Percentiles rank a stretch among this genome's conserved stretches.
phyloP scores from a whole-genome alignment of 306 rosid species.

The Trifolium repens region DNA sequence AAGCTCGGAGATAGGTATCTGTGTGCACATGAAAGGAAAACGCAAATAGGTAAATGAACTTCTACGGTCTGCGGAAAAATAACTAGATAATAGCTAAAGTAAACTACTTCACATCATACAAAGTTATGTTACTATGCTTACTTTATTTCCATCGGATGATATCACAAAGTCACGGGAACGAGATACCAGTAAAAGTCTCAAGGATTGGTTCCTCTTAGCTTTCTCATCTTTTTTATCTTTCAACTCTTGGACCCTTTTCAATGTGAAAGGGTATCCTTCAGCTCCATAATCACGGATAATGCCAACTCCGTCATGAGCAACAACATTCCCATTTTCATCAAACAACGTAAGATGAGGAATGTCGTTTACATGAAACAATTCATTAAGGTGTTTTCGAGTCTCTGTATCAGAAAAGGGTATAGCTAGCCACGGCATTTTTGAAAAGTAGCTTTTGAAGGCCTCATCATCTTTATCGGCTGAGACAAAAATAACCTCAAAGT shows the following conservation, averaged over 20 bases:
- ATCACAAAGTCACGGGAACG: constrained; percentile 59
- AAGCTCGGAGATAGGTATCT: too few relatives aligned
- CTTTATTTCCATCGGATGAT: constrained; percentile 60
- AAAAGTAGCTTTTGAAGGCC: constrained; percentile 60
- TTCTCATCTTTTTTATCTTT: constrained; percentile 51
- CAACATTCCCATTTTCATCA: constrained; percentile 59
- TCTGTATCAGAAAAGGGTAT: constrained; percentile 69
- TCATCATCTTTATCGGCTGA: constrained; percentile 63
- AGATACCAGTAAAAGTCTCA: constrained; percentile 57
- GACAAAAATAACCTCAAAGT: constrained; percentile 63
- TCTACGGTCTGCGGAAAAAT: constrained; percentile 2
- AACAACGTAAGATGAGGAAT: constrained; percentile 67
- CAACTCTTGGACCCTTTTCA: constrained; percentile 56
- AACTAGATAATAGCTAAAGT: constrained; percentile 1
- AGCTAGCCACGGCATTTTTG: constrained; percentile 87
- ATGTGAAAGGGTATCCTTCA: constrained; percentile 67
- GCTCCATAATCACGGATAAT: constrained; percentile 56
- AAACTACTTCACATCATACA: not conserved
- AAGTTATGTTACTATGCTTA: constrained; percentile 27
- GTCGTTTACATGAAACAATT: constrained; percentile 57
- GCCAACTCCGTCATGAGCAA: constrained; percentile 49
- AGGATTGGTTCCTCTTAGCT: constrained; percentile 58
- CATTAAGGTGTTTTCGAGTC: constrained; percentile 49
- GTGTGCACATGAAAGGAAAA: constrained; percentile 19
- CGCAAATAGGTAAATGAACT: constrained; percentile 25